A percentile compares a stretch with the other conserved stretches of the same genome.
Evolutionary conservation across 1,284 basidiomycete species (phyloP).

Genomic region (Rhodotorula sp.): DNA sequence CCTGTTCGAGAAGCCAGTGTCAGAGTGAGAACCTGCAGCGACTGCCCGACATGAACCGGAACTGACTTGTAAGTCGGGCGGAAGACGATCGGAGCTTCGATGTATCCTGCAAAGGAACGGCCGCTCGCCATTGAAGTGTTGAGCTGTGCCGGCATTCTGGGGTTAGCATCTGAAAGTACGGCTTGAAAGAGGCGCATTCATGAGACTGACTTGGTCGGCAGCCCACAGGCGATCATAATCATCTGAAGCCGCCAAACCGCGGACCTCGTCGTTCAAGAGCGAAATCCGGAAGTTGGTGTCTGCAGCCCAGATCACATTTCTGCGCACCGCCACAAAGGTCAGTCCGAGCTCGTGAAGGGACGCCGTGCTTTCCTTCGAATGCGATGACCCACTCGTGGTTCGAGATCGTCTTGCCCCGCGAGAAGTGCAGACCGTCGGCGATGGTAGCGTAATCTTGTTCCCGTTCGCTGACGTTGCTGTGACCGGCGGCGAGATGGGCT

Average conservation of each 20-base stretch:
- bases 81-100: slow-evolving; percentile 85
- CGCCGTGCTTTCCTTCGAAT: too few relatives aligned
- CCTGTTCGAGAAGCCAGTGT: slow-evolving; percentile 4
- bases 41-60: too few relatives aligned
- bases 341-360: background rate
- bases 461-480: slow-evolving; percentile 81
- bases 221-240: slow-evolving; percentile 72
- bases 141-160: slow-evolving; percentile 2
- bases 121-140: slow-evolving; percentile 54
- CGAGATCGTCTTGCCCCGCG: slow-evolving; percentile 80
- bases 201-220: slow-evolving; percentile 71
- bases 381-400: slow-evolving; percentile 73
- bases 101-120: slow-evolving; percentile 76
- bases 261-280: slow-evolving; percentile 75
- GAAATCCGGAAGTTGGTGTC: slow-evolving; percentile 94
- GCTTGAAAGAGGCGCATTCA: background rate
- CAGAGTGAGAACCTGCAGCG: too few relatives aligned
- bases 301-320: slow-evolving; percentile 87
- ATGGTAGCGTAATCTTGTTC: slow-evolving; percentile 92
- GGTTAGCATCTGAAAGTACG: background rate
- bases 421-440: slow-evolving; percentile 74
- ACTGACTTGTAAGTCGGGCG: slow-evolving; percentile 66
- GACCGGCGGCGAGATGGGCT: slow-evolving; percentile 92
- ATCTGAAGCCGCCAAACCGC: slow-evolving; percentile 62
- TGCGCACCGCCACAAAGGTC: slow-evolving; percentile 45